Conservation (phyloP, 192 early-diverging fungal genomes). For the Geosiphon pyriformis region DNA sequence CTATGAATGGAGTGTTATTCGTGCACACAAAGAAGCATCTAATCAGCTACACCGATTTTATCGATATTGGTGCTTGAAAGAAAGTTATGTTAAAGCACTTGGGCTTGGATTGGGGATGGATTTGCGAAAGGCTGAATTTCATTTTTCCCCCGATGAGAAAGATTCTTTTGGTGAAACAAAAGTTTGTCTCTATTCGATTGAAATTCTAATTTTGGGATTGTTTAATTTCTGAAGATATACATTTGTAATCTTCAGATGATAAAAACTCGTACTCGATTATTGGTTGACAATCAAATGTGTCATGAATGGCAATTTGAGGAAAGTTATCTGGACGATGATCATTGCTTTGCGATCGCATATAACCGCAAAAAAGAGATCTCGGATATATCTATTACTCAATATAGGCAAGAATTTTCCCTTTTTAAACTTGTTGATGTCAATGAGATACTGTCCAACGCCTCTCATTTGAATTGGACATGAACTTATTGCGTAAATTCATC, state of each 20-base stretch:
- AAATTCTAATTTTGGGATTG: background rate
- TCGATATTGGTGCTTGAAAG: slow-evolving; percentile 53
- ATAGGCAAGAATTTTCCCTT: too few species aligned
- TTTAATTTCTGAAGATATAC: background rate
- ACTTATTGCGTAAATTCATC: too few species aligned
- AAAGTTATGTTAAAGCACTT: slow-evolving; percentile 53
- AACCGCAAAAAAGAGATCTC: background rate
- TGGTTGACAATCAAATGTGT: background rate
- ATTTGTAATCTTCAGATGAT: background rate
- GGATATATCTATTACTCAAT: too few species aligned
- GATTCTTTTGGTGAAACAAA: background rate
- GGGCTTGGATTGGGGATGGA: slow-evolving; percentile 47
- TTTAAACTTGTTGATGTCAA: too few species aligned
- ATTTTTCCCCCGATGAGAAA: slow-evolving; percentile 24
- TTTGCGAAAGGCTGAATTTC: slow-evolving; percentile 43
- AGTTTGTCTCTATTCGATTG: background rate
- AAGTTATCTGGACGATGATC: slow-evolving; percentile 16
- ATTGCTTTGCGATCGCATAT: slow-evolving; percentile 15
- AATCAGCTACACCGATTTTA: slow-evolving; percentile 42
- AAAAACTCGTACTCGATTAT: slow-evolving; percentile 11
- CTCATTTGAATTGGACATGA: too few species aligned
- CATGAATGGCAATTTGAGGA: slow-evolving; percentile 22
- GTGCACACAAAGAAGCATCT: background rate
- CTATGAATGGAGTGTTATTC: slow-evolving; percentile 23
- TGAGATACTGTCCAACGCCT: too few species aligned